Evolutionary conservation across 768 basidiomycete species (phyloP).

Genomic region (Rhizopogon vinicolor): DNA sequence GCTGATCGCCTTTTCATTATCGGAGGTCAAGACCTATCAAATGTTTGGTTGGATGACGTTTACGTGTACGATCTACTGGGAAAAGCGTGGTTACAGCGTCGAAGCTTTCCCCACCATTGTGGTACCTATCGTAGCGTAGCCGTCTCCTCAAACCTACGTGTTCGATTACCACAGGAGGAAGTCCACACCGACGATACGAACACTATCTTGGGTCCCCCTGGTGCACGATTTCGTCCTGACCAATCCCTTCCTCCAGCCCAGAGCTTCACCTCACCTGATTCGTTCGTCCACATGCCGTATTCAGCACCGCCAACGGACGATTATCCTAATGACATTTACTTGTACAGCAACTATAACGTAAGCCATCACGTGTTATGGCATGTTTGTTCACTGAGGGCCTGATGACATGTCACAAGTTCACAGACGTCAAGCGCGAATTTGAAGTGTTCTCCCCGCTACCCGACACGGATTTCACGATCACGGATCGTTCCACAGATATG

Average conservation of each 20-base stretch:
- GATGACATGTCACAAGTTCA: slow-evolving; percentile 52
- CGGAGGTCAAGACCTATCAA: slow-evolving; percentile 92
- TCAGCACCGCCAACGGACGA: slow-evolving; percentile 68
- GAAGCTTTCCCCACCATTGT: slow-evolving; percentile 87
- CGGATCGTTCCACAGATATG: slow-evolving; percentile 81
- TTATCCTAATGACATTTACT: slow-evolving; percentile 79
- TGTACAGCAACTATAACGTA: slow-evolving; percentile 97
- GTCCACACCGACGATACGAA: slow-evolving; percentile 34
- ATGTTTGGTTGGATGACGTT: slow-evolving; percentile 91
- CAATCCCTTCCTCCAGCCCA: slow-evolving; percentile 34
- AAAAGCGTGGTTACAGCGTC: slow-evolving; percentile 74
- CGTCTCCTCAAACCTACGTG: slow-evolving; percentile 63
- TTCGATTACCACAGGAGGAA: slow-evolving; percentile 68
- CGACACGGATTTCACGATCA: slow-evolving; percentile 69
- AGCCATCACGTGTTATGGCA: slow-evolving; percentile 20
- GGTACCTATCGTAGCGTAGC: slow-evolving; percentile 95
- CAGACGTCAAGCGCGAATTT: slow-evolving; percentile 92
- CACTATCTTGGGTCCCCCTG: slow-evolving; percentile 47
- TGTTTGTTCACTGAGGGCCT: slow-evolving; percentile 5
- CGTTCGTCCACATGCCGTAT: slow-evolving; percentile 70
- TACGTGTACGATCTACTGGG: slow-evolving; percentile 79
- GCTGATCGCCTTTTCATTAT: slow-evolving; percentile 84
- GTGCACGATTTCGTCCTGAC: slow-evolving; percentile 53
- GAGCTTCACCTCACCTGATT: slow-evolving; percentile 54
- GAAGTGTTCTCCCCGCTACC: slow-evolving; percentile 86